These are phyloP conservation scores for Trifolium subterraneum DNA, from an alignment of 306 rosid species.

Conservation along the genomic window DNA sequence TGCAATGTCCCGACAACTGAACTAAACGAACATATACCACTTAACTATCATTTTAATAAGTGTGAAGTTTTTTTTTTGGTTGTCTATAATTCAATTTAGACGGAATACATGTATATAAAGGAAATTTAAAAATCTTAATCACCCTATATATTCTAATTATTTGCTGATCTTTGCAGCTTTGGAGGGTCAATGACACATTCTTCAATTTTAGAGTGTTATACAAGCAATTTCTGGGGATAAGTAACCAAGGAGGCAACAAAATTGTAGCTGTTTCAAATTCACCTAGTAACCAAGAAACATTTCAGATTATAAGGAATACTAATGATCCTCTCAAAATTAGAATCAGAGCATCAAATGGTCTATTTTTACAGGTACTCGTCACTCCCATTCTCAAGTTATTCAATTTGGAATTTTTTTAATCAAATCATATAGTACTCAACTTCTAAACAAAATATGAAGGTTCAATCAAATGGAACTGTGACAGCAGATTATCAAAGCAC, in stretches of 20 bases:
- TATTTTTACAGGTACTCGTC: constrained; percentile 56
- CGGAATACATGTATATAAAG: too few relatives aligned
- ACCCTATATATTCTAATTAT: background rate
- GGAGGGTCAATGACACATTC: constrained; percentile 48
- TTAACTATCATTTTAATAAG: too few relatives aligned
- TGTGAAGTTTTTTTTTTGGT: too few relatives aligned
- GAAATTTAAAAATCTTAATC: too few relatives aligned
- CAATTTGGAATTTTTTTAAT: background rate
- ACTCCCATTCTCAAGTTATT: background rate
- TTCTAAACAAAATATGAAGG: constrained; percentile 38
- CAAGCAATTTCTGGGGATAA: constrained; percentile 43
- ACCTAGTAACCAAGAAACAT: constrained; percentile 49
- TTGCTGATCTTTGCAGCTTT: constrained; percentile 45
- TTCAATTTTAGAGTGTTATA: constrained; percentile 57
- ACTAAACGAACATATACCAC: too few relatives aligned
- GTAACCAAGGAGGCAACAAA: constrained; percentile 39
- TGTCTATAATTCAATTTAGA: too few relatives aligned
- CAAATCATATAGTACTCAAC: background rate
- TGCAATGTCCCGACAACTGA: too few relatives aligned
- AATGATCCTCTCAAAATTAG: constrained; percentile 46
- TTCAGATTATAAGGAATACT: constrained; percentile 49
- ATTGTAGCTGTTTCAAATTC: constrained; percentile 43
- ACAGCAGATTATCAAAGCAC: constrained; percentile 59
- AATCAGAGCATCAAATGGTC: constrained; percentile 57
- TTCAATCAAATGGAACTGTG: constrained; percentile 41